Evolutionary conservation across 2,329 filamentous ascomycete genomes (phyloP).

Genomic region (Aureobasidium sp.): DNA sequence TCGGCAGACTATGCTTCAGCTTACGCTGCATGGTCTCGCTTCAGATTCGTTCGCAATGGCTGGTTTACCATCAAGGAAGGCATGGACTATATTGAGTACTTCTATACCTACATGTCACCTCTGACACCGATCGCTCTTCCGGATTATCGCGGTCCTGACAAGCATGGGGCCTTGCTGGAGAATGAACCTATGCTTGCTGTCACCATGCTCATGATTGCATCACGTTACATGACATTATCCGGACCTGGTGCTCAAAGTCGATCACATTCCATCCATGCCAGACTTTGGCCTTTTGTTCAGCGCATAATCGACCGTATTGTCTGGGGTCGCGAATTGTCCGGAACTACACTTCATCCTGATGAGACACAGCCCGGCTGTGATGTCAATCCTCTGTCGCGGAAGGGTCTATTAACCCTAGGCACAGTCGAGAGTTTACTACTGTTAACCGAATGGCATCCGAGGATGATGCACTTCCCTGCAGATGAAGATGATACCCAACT

Average conservation of each 20-base stretch:
- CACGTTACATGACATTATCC: conserved; percentile 72
- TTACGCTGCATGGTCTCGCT: conserved; percentile 78
- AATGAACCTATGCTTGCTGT: conserved; percentile 92
- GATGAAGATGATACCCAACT: conserved; percentile 59
- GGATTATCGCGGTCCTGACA: conserved; percentile 75
- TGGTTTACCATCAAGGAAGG: conserved; percentile 95
- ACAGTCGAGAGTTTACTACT: conserved; percentile 93
- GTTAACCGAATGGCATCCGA: conserved; percentile 93
- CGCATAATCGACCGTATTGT: conserved; percentile 93
- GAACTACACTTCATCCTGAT: conserved; percentile 74
- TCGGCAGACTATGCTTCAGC: conserved; percentile 42
- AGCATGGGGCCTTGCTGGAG: conserved; percentile 70
- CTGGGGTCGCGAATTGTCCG: conserved; percentile 94
- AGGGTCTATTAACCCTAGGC: conserved; percentile 77
- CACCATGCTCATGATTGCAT: conserved; percentile 84
- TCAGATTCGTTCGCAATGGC: conserved; percentile 90
- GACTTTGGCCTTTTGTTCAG: conserved; percentile 87
- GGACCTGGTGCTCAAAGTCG: conserved; percentile 76
- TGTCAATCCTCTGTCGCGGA: conserved; percentile 51
- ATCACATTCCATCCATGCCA: conserved; percentile 86
- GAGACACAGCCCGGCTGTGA: conserved; percentile 60
- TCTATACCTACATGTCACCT: conserved; percentile 84
- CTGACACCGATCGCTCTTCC: conserved; percentile 90
- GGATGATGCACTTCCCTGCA: conserved; percentile 84
- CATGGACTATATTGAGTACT: conserved; percentile 91